Base-by-base conservation (phyloP, 805 yeast genomes). In the Ogataea siamensis region DNA sequence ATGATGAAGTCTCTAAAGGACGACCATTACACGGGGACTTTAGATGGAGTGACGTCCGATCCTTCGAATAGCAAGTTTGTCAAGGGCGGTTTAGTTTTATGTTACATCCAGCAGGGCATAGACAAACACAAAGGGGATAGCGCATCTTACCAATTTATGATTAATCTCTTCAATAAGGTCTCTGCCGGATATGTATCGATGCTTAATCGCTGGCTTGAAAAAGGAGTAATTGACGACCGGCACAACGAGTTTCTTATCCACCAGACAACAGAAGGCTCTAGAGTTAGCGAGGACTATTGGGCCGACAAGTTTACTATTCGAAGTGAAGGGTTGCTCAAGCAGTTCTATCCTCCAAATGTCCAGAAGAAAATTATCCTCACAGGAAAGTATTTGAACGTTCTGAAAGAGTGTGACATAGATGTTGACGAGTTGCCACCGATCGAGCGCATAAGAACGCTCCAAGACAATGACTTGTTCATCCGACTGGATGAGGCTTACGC, bases 181-280 rank as follows among this genome's bases (percentile, higher is more conserved):
- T 78, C 94, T 25, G 51, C 45, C 21, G 76, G 77, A 26, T 93
- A 87, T 52, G 66, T 86, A 13, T 48, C 49, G 1, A 83, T 84
- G 78, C 65, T 93, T 7, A 80, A 83, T 49, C 56, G 64, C n/a
- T 93, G 99, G 99, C 67, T 91, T 12, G 69, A 72, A 4, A 64
- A 70, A 33, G 99, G 99, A 0, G 65, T 67, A 5, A 67, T 93
- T 7, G 71, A 76, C 45, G 99, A 93, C 50, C 87, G 86, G 0
- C 78, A 77, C 54, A 78, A 80, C 26, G 99, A 91, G 58, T 93
- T 93, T 56, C 63, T 88, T 54, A 76, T 93, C n/a, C 70, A 74
- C 19, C 64, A 72, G 49, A 34, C 51, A 3, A 31, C 21, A 2
- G 19, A 33, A 4, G 33, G 41, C 12, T 27, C 34, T 4, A 42